Evolutionary conservation across 2,329 filamentous ascomycete genomes (phyloP), one percentile per base, ranked within the genome.

Genomic region (Xylaria sp.): DNA sequence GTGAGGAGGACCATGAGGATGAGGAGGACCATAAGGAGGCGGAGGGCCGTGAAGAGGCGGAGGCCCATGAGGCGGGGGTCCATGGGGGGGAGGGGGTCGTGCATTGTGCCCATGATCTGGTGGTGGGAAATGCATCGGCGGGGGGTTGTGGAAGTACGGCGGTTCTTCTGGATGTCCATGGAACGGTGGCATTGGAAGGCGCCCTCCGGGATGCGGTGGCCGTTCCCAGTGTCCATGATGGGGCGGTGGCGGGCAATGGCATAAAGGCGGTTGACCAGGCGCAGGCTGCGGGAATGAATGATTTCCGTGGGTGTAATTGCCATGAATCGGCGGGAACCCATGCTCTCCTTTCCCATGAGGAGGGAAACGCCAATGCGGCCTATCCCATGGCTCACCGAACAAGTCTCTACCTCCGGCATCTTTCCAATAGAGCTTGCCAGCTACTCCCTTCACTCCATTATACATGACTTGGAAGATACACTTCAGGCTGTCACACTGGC

Each of bases 381-480:
- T 49, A 21, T 44, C 48, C 48, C 53, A 54, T 45, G 47, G 54
- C 29, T 53, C 49, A 18, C 54, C 54, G 40, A 60, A 51, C 21
- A 7, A 52, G n/a, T 45, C 45, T 21, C 45, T 34, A 13, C 39
- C 46, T 38, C 48, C 54, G 37, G 40, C 44, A 42, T 61, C 59
- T 51, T 66, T 69, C 2, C 62, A 63, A 49, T 73, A 75, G 2
- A 75, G 41, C 9, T 64, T 63, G 41, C 63, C 63, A 41, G 69
- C 71, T 37, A 68, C 66, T 40, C 73, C 68, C 57, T 71, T 72
- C 47, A 78, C 67, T 44, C 72, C 72, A 44, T 71, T 60, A 40
- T 72, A 69, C 43, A 78, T 63, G n/a, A 71, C 65, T 39, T 68
- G 66, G 42, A 78, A 65, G 39, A 79, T 63, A 56, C 78, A 81